Base-by-base conservation (phyloP, 345 rosid genomes). In the Salix brachista region DNA sequence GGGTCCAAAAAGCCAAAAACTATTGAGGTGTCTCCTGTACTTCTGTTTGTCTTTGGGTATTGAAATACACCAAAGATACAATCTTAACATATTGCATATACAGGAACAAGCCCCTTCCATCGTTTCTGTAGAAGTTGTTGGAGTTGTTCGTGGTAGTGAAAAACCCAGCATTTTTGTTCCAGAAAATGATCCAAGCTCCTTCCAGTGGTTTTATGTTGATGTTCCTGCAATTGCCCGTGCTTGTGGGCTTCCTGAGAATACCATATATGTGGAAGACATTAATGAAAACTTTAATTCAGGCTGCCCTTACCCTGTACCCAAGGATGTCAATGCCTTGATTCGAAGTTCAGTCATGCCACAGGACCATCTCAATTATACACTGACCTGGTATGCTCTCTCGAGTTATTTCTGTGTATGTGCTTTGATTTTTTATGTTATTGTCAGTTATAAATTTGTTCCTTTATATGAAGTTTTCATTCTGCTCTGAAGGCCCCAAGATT, bases 261-360 rank as follows among this genome's bases (percentile, higher is more conserved):
- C 95, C 67, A 75, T 91, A 56, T 96, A 93, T 73, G 84, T 89
- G 69, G 99, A 93, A 74, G 97, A 93, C 78, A 82, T 78, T 41
- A 90, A 88, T 83, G 94, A 92, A 82, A 84, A 88, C 67, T 81
- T 92, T 69, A 88, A 89, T 73, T 86, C 89, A 21, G 88, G 98
- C 72, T 83, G 86, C 75, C 99, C 94, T 4, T 96, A 93, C 75
- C 99, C 99, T 80, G 81, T 96, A 73, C 95, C 97, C 1, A 96
- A 96, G 81, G 99, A 92, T 81, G 83, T 88, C 60, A 91, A 88
- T 70, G 85, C 90, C 44, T 88, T 96, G 89, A 89, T 93, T 71
- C 90, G 83, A 72, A 96, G 94, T 86, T 93, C 97, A 78, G 97
- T 96, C 65, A 96, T 92, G 99, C 99, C 99, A 17, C 97, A 90